Percentiles rank a stretch among this genome's conserved stretches.
These are phyloP conservation scores for Phytophthora niederhauseri DNA, from an alignment of 352 stramenopile genomes.

Conservation along the genomic window DNA sequence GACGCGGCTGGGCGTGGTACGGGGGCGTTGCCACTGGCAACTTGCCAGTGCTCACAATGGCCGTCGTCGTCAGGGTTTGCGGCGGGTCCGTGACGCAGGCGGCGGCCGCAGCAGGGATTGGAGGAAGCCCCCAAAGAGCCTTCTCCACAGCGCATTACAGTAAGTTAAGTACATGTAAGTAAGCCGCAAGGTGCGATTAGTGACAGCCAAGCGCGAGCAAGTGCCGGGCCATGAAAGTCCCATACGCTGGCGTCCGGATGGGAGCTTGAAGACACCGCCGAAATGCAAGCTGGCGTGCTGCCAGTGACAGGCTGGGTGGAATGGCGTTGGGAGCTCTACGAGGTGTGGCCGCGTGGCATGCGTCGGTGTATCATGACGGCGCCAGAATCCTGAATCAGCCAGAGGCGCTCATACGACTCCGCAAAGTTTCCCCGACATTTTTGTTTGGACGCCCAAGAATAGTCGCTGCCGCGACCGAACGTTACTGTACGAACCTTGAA, in stretches of 20 bases:
- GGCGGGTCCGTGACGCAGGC: conserved; percentile 4
- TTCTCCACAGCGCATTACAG: neutral
- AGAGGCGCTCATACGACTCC: neutral
- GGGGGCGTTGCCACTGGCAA: neutral
- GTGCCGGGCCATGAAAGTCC: conserved; percentile 21
- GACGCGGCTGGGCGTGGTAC: conserved; percentile 22
- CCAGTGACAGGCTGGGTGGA: conserved; percentile 12
- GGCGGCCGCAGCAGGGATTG: conserved; percentile 8
- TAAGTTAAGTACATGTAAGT: too few species aligned
- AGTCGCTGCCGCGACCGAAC: conserved; percentile 1
- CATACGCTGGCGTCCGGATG: conserved; percentile 16
- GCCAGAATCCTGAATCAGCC: neutral
- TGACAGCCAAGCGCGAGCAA: conserved; percentile 14
- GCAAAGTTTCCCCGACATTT: neutral
- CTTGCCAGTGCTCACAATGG: neutral
- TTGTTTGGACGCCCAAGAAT: neutral
- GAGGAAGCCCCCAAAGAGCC: conserved; percentile 11
- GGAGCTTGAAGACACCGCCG: conserved; percentile 18
- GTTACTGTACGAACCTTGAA: conserved; percentile 24
- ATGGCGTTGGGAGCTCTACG: neutral
- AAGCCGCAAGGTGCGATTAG: conserved; percentile 9
- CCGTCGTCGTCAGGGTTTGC: neutral
- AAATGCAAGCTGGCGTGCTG: conserved; percentile 24
- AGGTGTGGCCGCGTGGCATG: neutral
- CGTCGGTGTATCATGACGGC: neutral